Evolutionary conservation across 2,329 filamentous ascomycete genomes (phyloP).

Genomic region (Periconia digitata): DNA sequence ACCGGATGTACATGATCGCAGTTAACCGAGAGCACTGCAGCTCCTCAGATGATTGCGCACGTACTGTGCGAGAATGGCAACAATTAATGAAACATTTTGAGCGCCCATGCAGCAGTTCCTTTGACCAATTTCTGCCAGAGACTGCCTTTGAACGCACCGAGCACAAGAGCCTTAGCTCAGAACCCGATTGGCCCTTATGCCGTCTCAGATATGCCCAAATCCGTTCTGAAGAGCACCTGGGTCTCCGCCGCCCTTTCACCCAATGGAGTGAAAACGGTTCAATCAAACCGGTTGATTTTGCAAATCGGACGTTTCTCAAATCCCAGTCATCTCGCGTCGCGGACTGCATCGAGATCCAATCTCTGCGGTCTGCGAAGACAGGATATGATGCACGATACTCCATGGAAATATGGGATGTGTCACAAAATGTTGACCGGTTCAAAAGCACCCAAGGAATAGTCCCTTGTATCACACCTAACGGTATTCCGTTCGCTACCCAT

Average conservation of each 20-base stretch:
- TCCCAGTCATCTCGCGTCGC: slow-evolving; percentile 61
- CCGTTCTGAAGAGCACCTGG: slow-evolving; percentile 55
- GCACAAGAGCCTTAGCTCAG: slow-evolving; percentile 15
- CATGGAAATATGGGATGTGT: slow-evolving; percentile 60
- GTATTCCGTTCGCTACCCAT: slow-evolving; percentile 62
- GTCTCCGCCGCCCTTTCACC: slow-evolving; percentile 60
- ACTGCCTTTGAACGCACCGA: slow-evolving; percentile 56
- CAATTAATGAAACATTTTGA: slow-evolving; percentile 50
- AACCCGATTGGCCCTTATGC: slow-evolving; percentile 59
- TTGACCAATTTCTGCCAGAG: slow-evolving; percentile 62
- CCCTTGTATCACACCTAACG: slow-evolving; percentile 69
- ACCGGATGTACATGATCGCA: slow-evolving; percentile 51
- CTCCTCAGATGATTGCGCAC: too few relatives aligned
- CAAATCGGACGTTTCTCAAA: slow-evolving; percentile 54
- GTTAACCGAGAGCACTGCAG: too few relatives aligned
- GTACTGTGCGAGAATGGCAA: slow-evolving; percentile 44
- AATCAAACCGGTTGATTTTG: slow-evolving; percentile 58
- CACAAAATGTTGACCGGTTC: slow-evolving; percentile 71
- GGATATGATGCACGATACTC: slow-evolving; percentile 63
- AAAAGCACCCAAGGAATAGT: slow-evolving; percentile 59
- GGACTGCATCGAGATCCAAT: slow-evolving; percentile 67
- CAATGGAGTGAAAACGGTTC: slow-evolving; percentile 59
- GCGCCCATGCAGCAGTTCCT: slow-evolving; percentile 62
- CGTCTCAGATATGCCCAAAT: slow-evolving; percentile 61
- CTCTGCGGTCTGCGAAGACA: slow-evolving; percentile 51